Percentiles rank a stretch among this genome's conserved stretches.
phyloP scores from a whole-genome alignment of 306 rosid genomes.

The Corylus americana region DNA sequence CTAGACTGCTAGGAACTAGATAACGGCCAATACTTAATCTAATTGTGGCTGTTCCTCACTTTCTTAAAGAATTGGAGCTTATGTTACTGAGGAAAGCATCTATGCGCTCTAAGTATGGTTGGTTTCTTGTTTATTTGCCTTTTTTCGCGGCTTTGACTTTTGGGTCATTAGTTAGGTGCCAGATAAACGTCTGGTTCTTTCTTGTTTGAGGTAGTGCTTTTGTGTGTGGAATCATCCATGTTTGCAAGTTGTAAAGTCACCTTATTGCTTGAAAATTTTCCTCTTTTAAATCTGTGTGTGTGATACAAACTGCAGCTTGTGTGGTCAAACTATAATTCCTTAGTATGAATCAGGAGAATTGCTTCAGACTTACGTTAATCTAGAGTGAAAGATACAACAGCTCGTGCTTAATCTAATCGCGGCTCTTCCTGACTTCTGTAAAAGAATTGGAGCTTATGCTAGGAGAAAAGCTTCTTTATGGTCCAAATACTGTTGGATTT shows the following conservation, averaged over 20 bases:
- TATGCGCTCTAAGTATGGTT: not conserved
- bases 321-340: not conserved
- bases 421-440: not conserved
- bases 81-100: conserved; percentile 2
- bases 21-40: not conserved
- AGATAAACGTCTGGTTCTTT: not conserved
- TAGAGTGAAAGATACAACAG: not conserved
- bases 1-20: not conserved
- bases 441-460: conserved; percentile 1
- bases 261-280: not conserved
- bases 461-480: not conserved
- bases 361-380: not conserved
- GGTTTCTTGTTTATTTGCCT: not conserved
- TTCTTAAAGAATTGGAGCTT: not conserved
- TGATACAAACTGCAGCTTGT: no score
- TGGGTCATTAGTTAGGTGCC: not conserved
- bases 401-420: not conserved
- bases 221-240: not conserved
- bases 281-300: not conserved
- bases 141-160: not conserved
- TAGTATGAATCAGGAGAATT: not conserved
- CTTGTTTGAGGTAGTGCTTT: not conserved
- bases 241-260: not conserved
- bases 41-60: not conserved
- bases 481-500: no score